Percentiles rank a stretch among this genome's conserved stretches.
These are phyloP conservation scores for Verticillium isaacii DNA, from an alignment of 2,329 filamentous ascomycete genomes.

Conservation along the genomic window DNA sequence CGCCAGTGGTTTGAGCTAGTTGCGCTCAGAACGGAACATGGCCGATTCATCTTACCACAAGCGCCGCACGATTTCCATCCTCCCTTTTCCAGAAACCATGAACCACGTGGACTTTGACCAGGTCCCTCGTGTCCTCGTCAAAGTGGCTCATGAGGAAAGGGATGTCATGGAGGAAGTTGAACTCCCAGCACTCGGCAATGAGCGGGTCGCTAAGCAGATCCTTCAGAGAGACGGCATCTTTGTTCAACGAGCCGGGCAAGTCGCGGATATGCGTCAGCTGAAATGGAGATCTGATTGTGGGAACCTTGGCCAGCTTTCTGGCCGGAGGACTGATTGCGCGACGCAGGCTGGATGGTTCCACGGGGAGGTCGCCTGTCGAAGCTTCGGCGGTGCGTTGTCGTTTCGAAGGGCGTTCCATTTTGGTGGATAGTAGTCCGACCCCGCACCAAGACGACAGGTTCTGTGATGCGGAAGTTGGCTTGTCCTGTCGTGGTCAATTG, in stretches of 20 bases:
- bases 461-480: neutral
- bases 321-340: slow-evolving; percentile 43
- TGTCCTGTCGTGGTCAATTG: neutral
- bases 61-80: slow-evolving; percentile 48
- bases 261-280: slow-evolving; percentile 66
- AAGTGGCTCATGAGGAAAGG: slow-evolving; percentile 51
- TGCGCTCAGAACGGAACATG: neutral
- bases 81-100: slow-evolving; percentile 66
- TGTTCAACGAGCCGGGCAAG: slow-evolving; percentile 54
- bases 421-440: neutral
- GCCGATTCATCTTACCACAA: slow-evolving; percentile 44
- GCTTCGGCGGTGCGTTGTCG: slow-evolving; percentile 16
- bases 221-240: slow-evolving; percentile 58
- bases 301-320: slow-evolving; percentile 21
- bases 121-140: slow-evolving; percentile 42
- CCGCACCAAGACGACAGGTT: neutral
- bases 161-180: slow-evolving; percentile 63
- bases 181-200: slow-evolving; percentile 67
- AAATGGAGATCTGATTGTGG: slow-evolving; percentile 56
- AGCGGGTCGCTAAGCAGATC: slow-evolving; percentile 71
- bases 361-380: neutral
- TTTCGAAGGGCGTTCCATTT: slow-evolving; percentile 26
- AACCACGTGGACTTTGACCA: slow-evolving; percentile 50
- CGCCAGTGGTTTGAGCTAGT: neutral
- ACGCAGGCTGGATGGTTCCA: slow-evolving; percentile 21